A percentile compares a stretch with the other conserved stretches of the same genome.
These are phyloP conservation scores for Phytophthora hybrid DNA, from an alignment of 352 stramenopile genomes.

Conservation along the genomic window DNA sequence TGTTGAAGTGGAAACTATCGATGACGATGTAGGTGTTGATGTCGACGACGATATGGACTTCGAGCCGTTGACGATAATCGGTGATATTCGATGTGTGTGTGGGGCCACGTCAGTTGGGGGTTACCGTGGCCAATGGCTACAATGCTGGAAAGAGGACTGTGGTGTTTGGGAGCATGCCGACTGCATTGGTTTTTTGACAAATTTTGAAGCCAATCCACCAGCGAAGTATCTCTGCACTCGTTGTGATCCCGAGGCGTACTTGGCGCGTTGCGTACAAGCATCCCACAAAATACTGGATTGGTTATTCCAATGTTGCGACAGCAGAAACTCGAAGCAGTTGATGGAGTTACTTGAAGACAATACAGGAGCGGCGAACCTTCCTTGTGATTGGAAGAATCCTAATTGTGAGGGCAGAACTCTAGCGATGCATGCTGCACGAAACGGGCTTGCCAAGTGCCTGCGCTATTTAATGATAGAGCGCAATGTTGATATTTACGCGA, in stretches of 20 bases:
- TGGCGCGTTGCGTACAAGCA: slow-evolving; percentile 35
- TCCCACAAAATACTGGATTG: slow-evolving; percentile 51
- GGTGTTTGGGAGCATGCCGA: slow-evolving; percentile 76
- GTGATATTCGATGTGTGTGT: slow-evolving; percentile 69
- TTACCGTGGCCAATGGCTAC: slow-evolving; percentile 74
- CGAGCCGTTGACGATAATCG: slow-evolving; percentile 36
- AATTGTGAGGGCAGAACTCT: slow-evolving; percentile 48
- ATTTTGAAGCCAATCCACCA: slow-evolving; percentile 19
- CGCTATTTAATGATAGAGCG: slow-evolving; percentile 51
- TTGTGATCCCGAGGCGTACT: slow-evolving; percentile 53
- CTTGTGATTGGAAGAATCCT: slow-evolving; percentile 46
- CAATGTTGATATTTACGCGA: slow-evolving; percentile 59
- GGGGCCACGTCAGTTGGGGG: slow-evolving; percentile 50
- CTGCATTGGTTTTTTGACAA: slow-evolving; percentile 64
- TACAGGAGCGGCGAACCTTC: slow-evolving; percentile 30
- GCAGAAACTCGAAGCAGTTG: slow-evolving; percentile 59
- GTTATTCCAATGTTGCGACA: slow-evolving; percentile 78
- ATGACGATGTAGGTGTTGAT: slow-evolving; percentile 25
- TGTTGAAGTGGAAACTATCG: slow-evolving; percentile 11
- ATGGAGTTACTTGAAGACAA: slow-evolving; percentile 56
- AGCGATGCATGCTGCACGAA: slow-evolving; percentile 60
- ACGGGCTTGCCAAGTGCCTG: slow-evolving; percentile 51
- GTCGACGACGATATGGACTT: slow-evolving; percentile 30
- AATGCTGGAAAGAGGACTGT: slow-evolving; percentile 74
- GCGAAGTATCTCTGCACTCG: slow-evolving; percentile 56